phyloP scores from a whole-genome alignment of 345 rosid genomes.

The Dipteronia sinensis region DNA sequence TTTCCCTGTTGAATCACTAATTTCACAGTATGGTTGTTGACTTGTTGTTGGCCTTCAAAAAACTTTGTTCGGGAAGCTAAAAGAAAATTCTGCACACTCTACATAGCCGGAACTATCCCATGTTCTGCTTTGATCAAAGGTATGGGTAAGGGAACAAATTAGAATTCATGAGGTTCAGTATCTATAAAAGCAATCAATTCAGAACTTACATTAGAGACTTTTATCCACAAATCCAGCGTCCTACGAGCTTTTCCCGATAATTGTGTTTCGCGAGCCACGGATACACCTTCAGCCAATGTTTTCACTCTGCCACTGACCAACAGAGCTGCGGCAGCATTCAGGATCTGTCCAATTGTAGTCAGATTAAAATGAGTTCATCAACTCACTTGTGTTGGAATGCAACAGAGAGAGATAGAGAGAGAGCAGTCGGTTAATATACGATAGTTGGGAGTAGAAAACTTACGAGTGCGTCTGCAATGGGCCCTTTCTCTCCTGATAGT shows the following conservation, averaged over 20 bases:
- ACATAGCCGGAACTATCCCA: not conserved
- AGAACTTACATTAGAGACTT: constrained; percentile 52
- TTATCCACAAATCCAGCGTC: constrained; percentile 74
- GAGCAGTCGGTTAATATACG: no score
- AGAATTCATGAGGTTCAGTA: not conserved
- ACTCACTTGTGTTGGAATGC: not conserved
- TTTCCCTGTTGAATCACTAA: not conserved
- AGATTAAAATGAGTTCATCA: constrained; percentile 17
- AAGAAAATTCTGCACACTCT: constrained; percentile 3
- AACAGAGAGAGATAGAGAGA: no score
- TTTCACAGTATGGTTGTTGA: not conserved
- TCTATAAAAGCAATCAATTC: not conserved
- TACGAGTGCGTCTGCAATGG: constrained; percentile 86
- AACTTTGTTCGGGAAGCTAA: not conserved
- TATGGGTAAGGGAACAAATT: not conserved
- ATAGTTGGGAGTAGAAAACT: constrained; percentile 20
- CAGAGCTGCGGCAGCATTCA: constrained; percentile 96
- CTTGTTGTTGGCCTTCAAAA: not conserved
- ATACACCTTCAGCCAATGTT: constrained; percentile 72
- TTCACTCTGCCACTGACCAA: constrained; percentile 57
- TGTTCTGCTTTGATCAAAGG: constrained; percentile 24
- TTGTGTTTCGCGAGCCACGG: constrained; percentile 74
- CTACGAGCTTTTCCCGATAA: constrained; percentile 71
- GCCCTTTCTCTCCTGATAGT: constrained; percentile 75
- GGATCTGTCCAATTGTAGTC: constrained; percentile 50